Evolutionary conservation across 2,329 filamentous ascomycete species (phyloP).

Genomic region (Xylaria sp.): DNA sequence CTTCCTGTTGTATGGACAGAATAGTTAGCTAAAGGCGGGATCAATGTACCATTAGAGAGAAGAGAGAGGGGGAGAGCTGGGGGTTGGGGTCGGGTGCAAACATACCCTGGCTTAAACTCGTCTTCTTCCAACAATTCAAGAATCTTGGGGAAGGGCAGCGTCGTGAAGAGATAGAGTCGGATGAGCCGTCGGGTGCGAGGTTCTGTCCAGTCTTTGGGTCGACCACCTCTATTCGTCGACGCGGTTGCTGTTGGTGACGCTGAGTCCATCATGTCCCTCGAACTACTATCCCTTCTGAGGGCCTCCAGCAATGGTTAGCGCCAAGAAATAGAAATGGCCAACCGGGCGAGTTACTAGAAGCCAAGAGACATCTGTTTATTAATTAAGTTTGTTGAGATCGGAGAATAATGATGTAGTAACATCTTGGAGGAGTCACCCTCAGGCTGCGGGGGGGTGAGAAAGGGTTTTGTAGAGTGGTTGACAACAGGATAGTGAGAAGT

Average conservation of each 20-base stretch:
- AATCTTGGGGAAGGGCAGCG: slow-evolving; percentile 59
- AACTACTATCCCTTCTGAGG: slow-evolving; percentile 19
- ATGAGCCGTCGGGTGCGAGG: slow-evolving; percentile 65
- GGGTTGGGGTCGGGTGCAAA: slow-evolving; percentile 25
- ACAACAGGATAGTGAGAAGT: neutral
- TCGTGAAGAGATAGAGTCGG: slow-evolving; percentile 68
- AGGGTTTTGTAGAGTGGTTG: slow-evolving; percentile 35
- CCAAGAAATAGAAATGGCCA: slow-evolving; percentile 23
- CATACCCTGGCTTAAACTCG: slow-evolving; percentile 60
- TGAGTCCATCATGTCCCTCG: slow-evolving; percentile 42
- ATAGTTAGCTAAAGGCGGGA: slow-evolving; percentile 33
- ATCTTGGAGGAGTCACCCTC: slow-evolving; percentile 35
- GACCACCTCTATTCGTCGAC: slow-evolving; percentile 55
- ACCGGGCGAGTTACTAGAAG: slow-evolving; percentile 1
- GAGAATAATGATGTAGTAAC: slow-evolving; percentile 26
- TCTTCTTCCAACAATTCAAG: slow-evolving; percentile 62
- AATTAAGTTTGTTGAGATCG: slow-evolving; percentile 13
- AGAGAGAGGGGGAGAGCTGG: neutral
- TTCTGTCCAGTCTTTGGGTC: slow-evolving; percentile 67
- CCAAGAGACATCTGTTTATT: slow-evolving; percentile 25
- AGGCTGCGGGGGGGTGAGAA: slow-evolving; percentile 29
- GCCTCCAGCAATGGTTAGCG: slow-evolving; percentile 1
- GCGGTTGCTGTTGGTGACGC: slow-evolving; percentile 46
- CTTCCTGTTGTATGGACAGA: slow-evolving; percentile 52
- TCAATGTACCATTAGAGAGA: slow-evolving; percentile 3